phyloP scores from a whole-genome alignment of 345 rosid species.

The Eucalyptus grandis region DNA sequence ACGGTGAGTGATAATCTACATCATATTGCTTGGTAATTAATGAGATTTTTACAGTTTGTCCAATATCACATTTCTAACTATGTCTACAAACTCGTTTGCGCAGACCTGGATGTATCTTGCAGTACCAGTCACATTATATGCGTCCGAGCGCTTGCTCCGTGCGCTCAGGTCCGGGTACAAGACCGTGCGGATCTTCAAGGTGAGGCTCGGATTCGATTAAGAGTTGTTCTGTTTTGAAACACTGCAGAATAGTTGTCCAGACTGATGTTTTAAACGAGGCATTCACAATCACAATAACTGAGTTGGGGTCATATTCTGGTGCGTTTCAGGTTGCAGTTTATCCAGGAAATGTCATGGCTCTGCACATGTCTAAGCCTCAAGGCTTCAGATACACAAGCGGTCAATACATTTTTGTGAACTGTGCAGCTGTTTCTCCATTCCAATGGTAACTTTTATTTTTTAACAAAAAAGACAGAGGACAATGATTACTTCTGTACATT shows the following conservation, averaged over 20 bases:
- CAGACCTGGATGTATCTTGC: conserved; percentile 96
- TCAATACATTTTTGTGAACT: conserved; percentile 73
- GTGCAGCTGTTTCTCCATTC: conserved; percentile 64
- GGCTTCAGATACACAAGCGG: conserved; percentile 79
- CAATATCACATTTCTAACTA: not conserved
- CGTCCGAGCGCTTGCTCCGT: conserved; percentile 46
- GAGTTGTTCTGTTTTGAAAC: not conserved
- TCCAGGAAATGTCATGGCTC: conserved; percentile 69
- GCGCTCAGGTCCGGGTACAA: conserved; percentile 54
- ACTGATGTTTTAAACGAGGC: not conserved
- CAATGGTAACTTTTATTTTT: conserved; percentile 39
- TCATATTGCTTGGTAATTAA: not conserved
- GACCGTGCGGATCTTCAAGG: conserved; percentile 59
- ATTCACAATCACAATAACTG: not conserved
- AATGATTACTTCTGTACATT: not conserved
- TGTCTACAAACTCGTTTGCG: not conserved
- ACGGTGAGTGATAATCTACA: conserved; percentile 25
- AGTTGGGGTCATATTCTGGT: not conserved
- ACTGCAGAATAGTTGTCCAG: not conserved
- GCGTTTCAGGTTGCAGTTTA: conserved; percentile 62
- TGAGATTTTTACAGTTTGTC: not conserved
- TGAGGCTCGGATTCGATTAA: not conserved
- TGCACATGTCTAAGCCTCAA: conserved; percentile 72
- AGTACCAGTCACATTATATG: conserved; percentile 43
- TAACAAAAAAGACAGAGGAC: not conserved